Evolutionary conservation across 1,284 basidiomycete genomes (phyloP).

Genomic region (Ganoderma lingzhi): DNA sequence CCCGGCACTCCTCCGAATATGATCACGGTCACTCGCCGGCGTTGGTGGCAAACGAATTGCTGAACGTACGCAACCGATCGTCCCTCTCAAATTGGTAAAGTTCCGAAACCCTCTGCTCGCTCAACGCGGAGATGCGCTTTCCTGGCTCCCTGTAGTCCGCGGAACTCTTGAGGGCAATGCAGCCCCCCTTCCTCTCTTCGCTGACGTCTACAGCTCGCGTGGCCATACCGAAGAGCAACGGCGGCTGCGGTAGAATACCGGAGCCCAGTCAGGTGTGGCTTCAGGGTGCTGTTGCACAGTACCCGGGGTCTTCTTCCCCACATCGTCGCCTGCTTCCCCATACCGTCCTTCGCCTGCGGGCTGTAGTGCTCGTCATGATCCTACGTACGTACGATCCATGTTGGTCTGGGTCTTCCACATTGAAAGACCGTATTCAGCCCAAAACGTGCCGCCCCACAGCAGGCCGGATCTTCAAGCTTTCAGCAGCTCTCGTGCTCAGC

Average conservation of each 20-base stretch:
- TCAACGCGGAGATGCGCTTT: neutral
- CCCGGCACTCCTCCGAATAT: neutral
- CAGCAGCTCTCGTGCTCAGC: neutral
- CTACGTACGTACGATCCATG: neutral
- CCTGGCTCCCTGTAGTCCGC: neutral
- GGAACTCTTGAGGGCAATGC: neutral
- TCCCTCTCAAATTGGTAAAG: neutral
- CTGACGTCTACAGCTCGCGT: neutral
- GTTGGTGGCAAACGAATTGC: slow-evolving; percentile 1
- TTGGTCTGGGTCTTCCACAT: neutral
- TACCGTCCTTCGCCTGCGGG: neutral
- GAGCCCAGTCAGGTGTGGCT: neutral
- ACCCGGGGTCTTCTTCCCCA: slow-evolving; percentile 13
- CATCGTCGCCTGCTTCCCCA: slow-evolving; percentile 12
- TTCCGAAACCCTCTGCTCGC: neutral
- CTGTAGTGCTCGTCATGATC: neutral
- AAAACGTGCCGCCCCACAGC: neutral
- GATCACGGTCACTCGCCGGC: neutral
- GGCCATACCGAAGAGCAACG: neutral
- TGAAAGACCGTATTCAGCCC: neutral
- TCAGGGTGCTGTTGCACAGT: slow-evolving; percentile 5
- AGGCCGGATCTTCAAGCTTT: slow-evolving; percentile 13
- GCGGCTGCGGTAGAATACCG: slow-evolving; percentile 3
- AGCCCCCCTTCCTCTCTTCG: neutral
- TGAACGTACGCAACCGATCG: neutral